phyloP scores from a whole-genome alignment of 176 grass and related monocot genomes.

The Oryza glumipatula region DNA sequence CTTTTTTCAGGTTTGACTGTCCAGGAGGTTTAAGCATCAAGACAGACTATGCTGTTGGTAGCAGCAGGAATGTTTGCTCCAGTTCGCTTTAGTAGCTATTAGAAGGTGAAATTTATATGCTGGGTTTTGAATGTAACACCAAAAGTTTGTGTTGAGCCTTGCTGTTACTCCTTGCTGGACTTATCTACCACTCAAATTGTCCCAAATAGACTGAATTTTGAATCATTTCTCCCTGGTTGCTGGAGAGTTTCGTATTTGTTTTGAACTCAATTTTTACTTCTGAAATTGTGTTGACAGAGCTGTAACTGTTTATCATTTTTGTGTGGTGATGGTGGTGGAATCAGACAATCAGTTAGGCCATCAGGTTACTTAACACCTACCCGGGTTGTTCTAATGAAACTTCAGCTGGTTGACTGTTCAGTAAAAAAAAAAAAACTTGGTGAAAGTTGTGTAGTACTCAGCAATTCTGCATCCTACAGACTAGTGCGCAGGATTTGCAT shows the following conservation, averaged over 20 bases:
- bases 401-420: background rate
- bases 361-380: background rate
- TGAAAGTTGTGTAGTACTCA: no score
- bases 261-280: background rate
- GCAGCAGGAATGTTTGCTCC: background rate
- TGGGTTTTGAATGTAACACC: conserved; percentile 23
- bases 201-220: background rate
- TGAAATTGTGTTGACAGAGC: background rate
- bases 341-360: background rate
- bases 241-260: background rate
- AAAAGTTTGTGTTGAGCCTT: conserved; percentile 24
- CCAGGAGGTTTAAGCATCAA: conserved; percentile 61
- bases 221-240: background rate
- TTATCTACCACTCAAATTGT: background rate
- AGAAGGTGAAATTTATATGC: conserved; percentile 21
- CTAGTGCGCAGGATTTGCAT: no score
- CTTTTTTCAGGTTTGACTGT: conserved; percentile 61
- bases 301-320: background rate
- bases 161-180: background rate
- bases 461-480: no score
- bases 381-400: no score
- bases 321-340: background rate
- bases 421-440: background rate
- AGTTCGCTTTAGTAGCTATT: conserved; percentile 4
- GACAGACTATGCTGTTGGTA: background rate